Evolutionary conservation across 495 filamentous ascomycete genomes (phyloP), one percentile per base, ranked within the genome.

Genomic region (Aspergillus sclerotiicarbonarius): DNA sequence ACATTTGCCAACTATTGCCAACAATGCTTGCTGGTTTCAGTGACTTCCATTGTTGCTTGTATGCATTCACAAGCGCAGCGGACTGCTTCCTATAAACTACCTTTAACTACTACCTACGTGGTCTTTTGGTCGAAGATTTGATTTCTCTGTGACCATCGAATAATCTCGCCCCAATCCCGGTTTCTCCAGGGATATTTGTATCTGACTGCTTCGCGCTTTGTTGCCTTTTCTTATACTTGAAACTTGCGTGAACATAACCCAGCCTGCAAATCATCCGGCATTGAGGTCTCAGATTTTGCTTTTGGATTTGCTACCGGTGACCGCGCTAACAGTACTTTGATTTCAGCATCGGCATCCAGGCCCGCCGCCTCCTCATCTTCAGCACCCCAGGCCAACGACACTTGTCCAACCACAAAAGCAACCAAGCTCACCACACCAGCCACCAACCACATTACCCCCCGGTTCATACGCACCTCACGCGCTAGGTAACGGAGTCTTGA

Each of bases 381-480:
- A 77, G 61, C 84, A 86, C 63, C 80, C 85, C 58, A 80, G 85
- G 62, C 77, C 87, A 59, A 78, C 83, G 58, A 87, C 77, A 72
- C 77, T 89, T 67, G 78, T 84, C 58, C 84, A 87, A 56, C 83
- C 83, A 63, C 84, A 84, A 58, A 85, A 87, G 62, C 86, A 85
- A 59, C 74, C 80, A 44, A 67, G 66, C n/a, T 82, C 82, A 56
- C 80, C 82, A 16, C 68, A 74, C 62, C 74, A 71, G 18, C 59
- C 67, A 2, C 57, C 72, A 44, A 71, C 73, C 50, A 75, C 74
- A 57, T 77, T 84, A 57, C 78, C 87, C 59, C 68, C 80, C 13
- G 75, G 73, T 46, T 76, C 84, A 48, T 91, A 89, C 72, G 74
- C 85, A 30, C 70, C 78, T 31, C 83, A 87, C 58, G 51, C 71